Evolutionary conservation across 306 rosid genomes (phyloP).

Genomic region (Bauhinia variegata): DNA sequence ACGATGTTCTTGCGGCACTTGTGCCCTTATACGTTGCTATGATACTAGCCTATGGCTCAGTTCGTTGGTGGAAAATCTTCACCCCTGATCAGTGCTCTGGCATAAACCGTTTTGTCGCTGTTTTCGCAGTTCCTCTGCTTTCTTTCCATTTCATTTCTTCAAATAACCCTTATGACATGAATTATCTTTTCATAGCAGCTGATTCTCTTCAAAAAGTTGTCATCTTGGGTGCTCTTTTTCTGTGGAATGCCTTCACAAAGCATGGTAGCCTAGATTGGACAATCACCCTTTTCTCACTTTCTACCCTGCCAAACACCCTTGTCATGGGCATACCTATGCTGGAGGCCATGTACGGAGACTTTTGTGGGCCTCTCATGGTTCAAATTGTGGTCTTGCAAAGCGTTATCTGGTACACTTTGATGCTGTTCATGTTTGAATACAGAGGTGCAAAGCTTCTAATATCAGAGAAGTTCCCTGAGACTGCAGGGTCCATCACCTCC

Average conservation of each 20-base stretch:
- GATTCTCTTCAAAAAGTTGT: constrained; percentile 79
- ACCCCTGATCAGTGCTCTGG: constrained; percentile 88
- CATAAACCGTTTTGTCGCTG: constrained; percentile 81
- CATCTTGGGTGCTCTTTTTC: constrained; percentile 62
- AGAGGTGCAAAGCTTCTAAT: constrained; percentile 81
- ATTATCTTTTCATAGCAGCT: constrained; percentile 80
- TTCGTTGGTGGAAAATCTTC: constrained; percentile 86
- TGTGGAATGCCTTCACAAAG: constrained; percentile 70
- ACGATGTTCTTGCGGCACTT: constrained; percentile 72
- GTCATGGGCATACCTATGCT: constrained; percentile 86
- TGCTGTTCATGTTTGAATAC: constrained; percentile 82
- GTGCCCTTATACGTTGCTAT: constrained; percentile 87
- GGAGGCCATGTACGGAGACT: constrained; percentile 84
- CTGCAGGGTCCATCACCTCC: constrained; percentile 79
- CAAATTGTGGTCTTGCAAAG: constrained; percentile 88
- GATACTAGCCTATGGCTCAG: constrained; percentile 80
- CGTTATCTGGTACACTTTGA: constrained; percentile 81
- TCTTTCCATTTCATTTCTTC: constrained; percentile 84
- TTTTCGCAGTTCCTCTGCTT: constrained; percentile 81
- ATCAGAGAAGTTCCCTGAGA: constrained; percentile 77
- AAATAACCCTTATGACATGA: constrained; percentile 78
- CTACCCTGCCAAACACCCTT: constrained; percentile 86
- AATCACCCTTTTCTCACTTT: constrained; percentile 82
- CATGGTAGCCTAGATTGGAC: constrained; percentile 72
- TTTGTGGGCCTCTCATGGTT: constrained; percentile 71